Percentiles rank a stretch among this genome's conserved stretches.
Evolutionary conservation across 139 green algal genomes (phyloP).

Genomic region (Pedinophyceae sp.): DNA sequence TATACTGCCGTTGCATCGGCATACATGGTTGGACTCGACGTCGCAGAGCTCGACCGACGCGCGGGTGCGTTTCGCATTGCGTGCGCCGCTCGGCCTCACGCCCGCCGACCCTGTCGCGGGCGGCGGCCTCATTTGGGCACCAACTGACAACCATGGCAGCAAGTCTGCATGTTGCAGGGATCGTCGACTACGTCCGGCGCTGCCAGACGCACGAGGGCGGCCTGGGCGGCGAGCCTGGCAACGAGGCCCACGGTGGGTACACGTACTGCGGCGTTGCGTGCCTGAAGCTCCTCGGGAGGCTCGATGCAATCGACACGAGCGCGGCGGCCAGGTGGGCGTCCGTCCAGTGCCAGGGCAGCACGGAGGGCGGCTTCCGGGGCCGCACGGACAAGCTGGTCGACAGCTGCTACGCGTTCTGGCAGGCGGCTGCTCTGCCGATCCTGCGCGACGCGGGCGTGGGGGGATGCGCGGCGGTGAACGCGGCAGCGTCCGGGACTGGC

Average conservation of each 20-base stretch:
- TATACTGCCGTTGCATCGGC: slow-evolving; percentile 75
- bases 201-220: slow-evolving; percentile 75
- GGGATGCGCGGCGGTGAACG: slow-evolving; percentile 1
- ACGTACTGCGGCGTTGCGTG: slow-evolving; percentile 85
- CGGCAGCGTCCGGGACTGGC: slow-evolving; percentile 1
- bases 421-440: slow-evolving; percentile 40
- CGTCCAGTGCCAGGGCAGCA: slow-evolving; percentile 36
- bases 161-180: no score
- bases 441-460: slow-evolving; percentile 1
- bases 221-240: slow-evolving; percentile 82
- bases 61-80: slow-evolving; percentile 11
- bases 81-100: no score
- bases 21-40: slow-evolving; percentile 57
- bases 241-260: slow-evolving; percentile 97
- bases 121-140: no score
- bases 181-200: slow-evolving; percentile 39
- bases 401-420: slow-evolving; percentile 94
- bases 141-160: no score
- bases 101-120: no score
- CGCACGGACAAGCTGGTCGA: slow-evolving; percentile 98
- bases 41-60: slow-evolving; percentile 20
- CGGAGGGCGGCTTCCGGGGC: slow-evolving; percentile 90
- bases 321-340: slow-evolving; percentile 18
- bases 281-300: slow-evolving; percentile 34
- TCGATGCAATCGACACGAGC: slow-evolving; percentile 14